Evolutionary conservation across 768 basidiomycete genomes (phyloP), one percentile per base, ranked within the genome.

Genomic region (Kwoniella newhampshirensis): DNA sequence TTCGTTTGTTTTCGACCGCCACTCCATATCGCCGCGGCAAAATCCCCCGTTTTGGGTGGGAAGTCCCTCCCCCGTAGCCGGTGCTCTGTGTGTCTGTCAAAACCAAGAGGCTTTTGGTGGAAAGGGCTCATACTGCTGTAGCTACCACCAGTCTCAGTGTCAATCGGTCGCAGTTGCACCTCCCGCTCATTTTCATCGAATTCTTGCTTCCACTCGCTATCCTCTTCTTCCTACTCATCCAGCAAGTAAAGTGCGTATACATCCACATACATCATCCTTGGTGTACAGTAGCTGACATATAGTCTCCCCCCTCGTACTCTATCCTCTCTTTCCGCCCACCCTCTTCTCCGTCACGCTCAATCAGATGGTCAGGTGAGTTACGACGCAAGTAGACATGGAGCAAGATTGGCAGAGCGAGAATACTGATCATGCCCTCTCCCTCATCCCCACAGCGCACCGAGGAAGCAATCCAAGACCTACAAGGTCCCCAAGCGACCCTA

Each of bases 401-500:
- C 15, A 11, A 15, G 12, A 18, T 42, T 13, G 25, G 28, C 21
- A 30, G 41, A 51, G 7, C 23, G 20, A 15, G 32, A 26, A 51
- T 15, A 32, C 15, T 3, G 13, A 39, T 27, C 4, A 20, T 44
- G 41, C 21, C 17, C 47, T 55, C 36, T 54, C 23, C 7, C 18
- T 44, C 27, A 21, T 54, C 12, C 42, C 12, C 11, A 47, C 56
- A 70, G 68, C 67, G 76, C 74, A 36, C 74, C 76, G 46, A 66
- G 76, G 62, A 75, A 75, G 62, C 70, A 74, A 61, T 71, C 71
- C 57, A 77, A 77, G 68, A 77, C 76, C 81, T 96, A 94, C 83
- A 96, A 97, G 85, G 93, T 96, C 85, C 94, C 94, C 76, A 90
- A 86, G 83, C 86, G 94, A 78, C 87, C 94, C 78, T 98, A 86